Conservation (phyloP, 2,329 filamentous ascomycete genomes). For the Aspergillus oerlinghausenensis region DNA sequence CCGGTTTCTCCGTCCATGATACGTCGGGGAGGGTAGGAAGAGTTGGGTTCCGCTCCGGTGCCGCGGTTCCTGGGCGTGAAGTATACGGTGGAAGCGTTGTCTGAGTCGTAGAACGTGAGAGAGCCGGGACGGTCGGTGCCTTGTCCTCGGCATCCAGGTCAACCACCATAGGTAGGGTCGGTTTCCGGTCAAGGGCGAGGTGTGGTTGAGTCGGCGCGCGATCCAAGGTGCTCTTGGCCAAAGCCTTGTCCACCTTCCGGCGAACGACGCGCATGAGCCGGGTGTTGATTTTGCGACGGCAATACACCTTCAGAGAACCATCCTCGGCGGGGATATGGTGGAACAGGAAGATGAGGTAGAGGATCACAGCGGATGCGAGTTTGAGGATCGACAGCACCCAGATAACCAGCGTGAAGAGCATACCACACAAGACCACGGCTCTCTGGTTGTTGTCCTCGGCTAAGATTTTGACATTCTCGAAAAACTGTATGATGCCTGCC, state of each 20-base stretch:
- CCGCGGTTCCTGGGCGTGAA: constrained; percentile 55
- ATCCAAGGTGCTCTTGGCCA: constrained; percentile 69
- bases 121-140: constrained; percentile 20
- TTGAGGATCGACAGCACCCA: constrained; percentile 77
- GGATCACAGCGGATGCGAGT: constrained; percentile 67
- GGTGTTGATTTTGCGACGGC: constrained; percentile 84
- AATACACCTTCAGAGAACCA: constrained; percentile 77
- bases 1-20: constrained; percentile 31
- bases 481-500: constrained; percentile 68
- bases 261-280: constrained; percentile 79
- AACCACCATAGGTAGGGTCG: constrained; percentile 59
- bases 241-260: constrained; percentile 79
- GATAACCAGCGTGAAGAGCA: constrained; percentile 86
- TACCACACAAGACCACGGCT: constrained; percentile 77
- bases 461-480: constrained; percentile 71
- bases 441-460: constrained; percentile 71
- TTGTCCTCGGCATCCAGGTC: constrained; percentile 45
- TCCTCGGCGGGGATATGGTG: constrained; percentile 83
- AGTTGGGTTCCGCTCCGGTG: constrained; percentile 20
- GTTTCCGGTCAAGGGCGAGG: constrained; percentile 29
- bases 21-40: constrained; percentile 38
- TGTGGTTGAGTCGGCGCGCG: constrained; percentile 45
- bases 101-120: constrained; percentile 48
- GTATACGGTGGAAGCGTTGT: constrained; percentile 61
- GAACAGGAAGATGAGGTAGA: constrained; percentile 87